Evolutionary conservation across 768 basidiomycete genomes (phyloP).

Genomic region (Suillus luteus): DNA sequence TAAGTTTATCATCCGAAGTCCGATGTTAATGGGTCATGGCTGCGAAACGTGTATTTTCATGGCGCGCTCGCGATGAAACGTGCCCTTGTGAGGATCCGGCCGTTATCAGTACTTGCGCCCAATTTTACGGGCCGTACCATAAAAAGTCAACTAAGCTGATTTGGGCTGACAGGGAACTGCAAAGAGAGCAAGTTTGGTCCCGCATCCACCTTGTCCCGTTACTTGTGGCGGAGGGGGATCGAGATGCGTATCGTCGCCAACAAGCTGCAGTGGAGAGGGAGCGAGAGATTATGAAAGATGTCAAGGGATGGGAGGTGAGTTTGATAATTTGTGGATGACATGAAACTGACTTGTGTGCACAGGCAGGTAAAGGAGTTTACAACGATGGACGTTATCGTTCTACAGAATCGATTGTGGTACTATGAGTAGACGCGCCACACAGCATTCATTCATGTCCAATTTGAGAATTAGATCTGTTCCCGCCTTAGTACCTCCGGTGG

Average conservation of each 20-base stretch:
- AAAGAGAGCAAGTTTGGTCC: constrained; percentile 93
- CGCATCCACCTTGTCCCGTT: constrained; percentile 92
- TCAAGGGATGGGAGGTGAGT: constrained; percentile 92
- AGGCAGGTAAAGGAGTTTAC: constrained; percentile 89
- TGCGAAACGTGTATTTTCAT: constrained; percentile 62
- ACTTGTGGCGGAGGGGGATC: constrained; percentile 91
- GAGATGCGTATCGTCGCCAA: constrained; percentile 80
- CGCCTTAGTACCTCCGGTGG: constrained; percentile 31
- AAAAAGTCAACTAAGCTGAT: constrained; percentile 44
- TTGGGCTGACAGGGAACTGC: constrained; percentile 75
- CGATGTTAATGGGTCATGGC: constrained; percentile 23
- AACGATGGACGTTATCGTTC: constrained; percentile 71
- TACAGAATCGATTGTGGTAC: constrained; percentile 57
- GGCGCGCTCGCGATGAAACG: constrained; percentile 71
- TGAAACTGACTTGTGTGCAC: constrained; percentile 13
- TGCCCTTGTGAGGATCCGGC: constrained; percentile 52
- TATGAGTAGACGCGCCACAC: constrained; percentile 40
- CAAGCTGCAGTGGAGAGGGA: constrained; percentile 80
- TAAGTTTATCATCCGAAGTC: constrained; percentile 46
- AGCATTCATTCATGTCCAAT: constrained; percentile 17
- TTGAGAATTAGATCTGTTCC: constrained; percentile 10
- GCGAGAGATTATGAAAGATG: constrained; percentile 92
- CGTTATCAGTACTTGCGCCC: constrained; percentile 44
- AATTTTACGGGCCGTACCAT: constrained; percentile 43
- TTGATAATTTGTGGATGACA: constrained; percentile 16